Evolutionary conservation across 1,139 yeast species (phyloP).

Genomic region (Blastobotrys apis): DNA sequence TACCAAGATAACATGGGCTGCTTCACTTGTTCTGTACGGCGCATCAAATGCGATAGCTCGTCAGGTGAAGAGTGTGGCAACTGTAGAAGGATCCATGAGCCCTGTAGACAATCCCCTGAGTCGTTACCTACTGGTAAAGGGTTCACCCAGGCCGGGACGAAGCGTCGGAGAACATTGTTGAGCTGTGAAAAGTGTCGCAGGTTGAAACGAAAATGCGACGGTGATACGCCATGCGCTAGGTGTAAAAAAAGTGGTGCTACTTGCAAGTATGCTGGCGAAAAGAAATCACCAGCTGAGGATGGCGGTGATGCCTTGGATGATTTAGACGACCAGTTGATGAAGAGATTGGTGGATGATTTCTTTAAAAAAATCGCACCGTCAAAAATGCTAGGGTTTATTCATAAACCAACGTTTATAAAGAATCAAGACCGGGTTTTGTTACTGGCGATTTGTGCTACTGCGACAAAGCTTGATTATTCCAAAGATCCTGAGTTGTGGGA

Average conservation of each 20-base stretch:
- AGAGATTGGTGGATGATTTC: too few species aligned
- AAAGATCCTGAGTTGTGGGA: constrained; percentile 11
- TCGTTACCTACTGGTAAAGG: not conserved
- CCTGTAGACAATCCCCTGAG: not conserved
- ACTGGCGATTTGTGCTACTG: constrained; percentile 9
- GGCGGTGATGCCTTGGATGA: too few species aligned
- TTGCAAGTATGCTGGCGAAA: constrained; percentile 5
- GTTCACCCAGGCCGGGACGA: constrained; percentile 13
- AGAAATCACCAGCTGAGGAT: not conserved
- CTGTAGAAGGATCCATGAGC: constrained; percentile 6
- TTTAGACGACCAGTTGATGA: too few species aligned
- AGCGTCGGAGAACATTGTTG: constrained; percentile 7
- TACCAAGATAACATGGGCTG: constrained; percentile 6
- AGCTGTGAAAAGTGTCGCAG: constrained; percentile 13
- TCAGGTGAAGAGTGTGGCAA: constrained; percentile 3
- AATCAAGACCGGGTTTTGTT: constrained; percentile 7
- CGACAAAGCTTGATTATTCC: constrained; percentile 9
- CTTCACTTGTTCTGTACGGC: constrained; percentile 10
- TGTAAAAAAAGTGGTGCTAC: constrained; percentile 1
- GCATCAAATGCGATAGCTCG: constrained; percentile 10
- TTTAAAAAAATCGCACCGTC: too few species aligned
- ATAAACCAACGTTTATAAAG: constrained; percentile 10
- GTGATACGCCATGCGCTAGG: constrained; percentile 9
- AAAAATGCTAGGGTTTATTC: too few species aligned
- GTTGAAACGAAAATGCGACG: constrained; percentile 14